phyloP scores from a whole-genome alignment of 2,329 filamentous ascomycete species.

The Fusarium sterilihyphosum region DNA sequence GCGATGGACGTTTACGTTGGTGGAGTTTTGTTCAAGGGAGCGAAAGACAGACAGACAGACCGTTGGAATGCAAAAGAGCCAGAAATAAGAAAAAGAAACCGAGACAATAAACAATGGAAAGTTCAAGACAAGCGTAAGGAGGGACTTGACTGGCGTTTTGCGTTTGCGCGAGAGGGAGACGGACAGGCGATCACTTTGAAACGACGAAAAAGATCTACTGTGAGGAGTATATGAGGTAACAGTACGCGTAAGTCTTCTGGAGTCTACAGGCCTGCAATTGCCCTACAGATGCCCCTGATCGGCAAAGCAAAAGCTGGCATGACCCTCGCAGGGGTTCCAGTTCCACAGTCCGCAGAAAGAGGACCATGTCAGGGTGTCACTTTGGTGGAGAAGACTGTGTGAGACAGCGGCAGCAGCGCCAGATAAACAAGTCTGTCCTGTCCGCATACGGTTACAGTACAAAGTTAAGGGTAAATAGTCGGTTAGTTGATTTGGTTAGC shows the following conservation, averaged over 20 bases:
- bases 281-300: constrained; percentile 19
- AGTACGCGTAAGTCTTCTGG: constrained; percentile 20
- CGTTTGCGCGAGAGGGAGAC: background rate
- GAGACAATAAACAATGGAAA: constrained; percentile 11
- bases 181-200: constrained; percentile 6
- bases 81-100: background rate
- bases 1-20: background rate
- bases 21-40: background rate
- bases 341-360: constrained; percentile 4
- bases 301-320: constrained; percentile 4
- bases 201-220: constrained; percentile 1
- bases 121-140: constrained; percentile 26
- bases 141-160: constrained; percentile 12
- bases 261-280: constrained; percentile 15
- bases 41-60: constrained; percentile 2
- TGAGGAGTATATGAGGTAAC: constrained; percentile 24
- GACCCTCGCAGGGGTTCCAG: background rate
- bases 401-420: background rate
- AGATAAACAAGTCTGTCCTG: background rate
- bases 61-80: background rate
- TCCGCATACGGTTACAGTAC: background rate
- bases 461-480: background rate
- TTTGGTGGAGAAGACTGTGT: background rate
- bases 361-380: constrained; percentile 10
- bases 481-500: background rate